A percentile compares a stretch with the other conserved stretches of the same genome.
Conservation (phyloP, 768 basidiomycete genomes). For the Multifurca ochricompacta region DNA sequence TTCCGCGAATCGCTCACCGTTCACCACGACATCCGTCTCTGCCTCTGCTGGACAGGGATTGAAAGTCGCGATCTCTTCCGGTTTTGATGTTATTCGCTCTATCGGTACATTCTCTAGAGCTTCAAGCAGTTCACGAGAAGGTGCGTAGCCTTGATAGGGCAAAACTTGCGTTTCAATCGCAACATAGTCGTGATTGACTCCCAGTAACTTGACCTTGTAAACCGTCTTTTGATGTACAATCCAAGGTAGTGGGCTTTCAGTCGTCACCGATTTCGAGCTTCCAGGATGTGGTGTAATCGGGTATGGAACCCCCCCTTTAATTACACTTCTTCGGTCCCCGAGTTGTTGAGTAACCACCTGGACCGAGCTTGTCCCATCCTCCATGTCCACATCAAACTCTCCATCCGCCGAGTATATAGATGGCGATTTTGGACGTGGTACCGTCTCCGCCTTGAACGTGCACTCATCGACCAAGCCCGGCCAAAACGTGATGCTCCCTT, state of each 20-base stretch:
- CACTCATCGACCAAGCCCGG: constrained; percentile 60
- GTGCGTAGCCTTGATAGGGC: constrained; percentile 67
- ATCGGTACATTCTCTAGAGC: constrained; percentile 30
- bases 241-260: constrained; percentile 38
- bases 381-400: constrained; percentile 22
- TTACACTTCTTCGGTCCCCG: background rate
- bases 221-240: constrained; percentile 47
- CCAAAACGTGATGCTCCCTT: constrained; percentile 58
- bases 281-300: constrained; percentile 10
- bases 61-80: constrained; percentile 38
- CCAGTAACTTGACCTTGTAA: constrained; percentile 66
- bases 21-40: background rate
- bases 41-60: constrained; percentile 38
- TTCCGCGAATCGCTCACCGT: constrained; percentile 34
- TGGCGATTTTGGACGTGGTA: constrained; percentile 25
- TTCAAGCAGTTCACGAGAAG: constrained; percentile 43
- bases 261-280: background rate
- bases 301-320: constrained; percentile 2
- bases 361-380: constrained; percentile 8
- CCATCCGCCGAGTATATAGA: constrained; percentile 19
- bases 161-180: constrained; percentile 53
- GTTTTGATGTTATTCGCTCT: constrained; percentile 19
- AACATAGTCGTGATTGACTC: constrained; percentile 40
- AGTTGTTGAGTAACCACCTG: background rate
- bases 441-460: constrained; percentile 39